A percentile compares a stretch with the other conserved stretches of the same genome.
phyloP scores from a whole-genome alignment of 805 yeast species.

The Spathaspora passalidarum region DNA sequence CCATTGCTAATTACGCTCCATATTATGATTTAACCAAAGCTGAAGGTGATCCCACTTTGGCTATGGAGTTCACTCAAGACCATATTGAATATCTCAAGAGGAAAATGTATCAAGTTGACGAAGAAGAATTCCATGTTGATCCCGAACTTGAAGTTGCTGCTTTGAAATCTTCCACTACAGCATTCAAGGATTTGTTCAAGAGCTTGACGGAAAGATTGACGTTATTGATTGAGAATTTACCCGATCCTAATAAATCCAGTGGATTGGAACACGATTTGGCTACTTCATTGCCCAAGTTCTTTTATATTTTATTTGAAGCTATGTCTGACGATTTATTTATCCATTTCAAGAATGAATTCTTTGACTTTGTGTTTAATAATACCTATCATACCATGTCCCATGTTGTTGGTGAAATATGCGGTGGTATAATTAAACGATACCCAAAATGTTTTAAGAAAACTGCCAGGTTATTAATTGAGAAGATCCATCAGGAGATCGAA shows the following conservation, averaged over 20 bases:
- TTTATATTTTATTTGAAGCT: conserved; percentile 49
- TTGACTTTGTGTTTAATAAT: conserved; percentile 58
- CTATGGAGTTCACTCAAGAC: conserved; percentile 57
- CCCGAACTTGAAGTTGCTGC: conserved; percentile 51
- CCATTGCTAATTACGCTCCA: conserved; percentile 71
- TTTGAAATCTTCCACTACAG: conserved; percentile 67
- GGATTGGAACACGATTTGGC: conserved; percentile 50
- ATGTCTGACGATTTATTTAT: conserved; percentile 55
- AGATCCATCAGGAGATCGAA: conserved; percentile 61
- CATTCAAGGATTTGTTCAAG: conserved; percentile 59
- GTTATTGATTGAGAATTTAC: conserved; percentile 63
- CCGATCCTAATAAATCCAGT: conserved; percentile 51
- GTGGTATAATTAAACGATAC: conserved; percentile 65
- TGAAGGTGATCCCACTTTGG: conserved; percentile 32
- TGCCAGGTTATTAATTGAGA: conserved; percentile 43
- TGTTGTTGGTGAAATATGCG: conserved; percentile 68
- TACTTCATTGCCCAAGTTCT: conserved; percentile 33
- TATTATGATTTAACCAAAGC: conserved; percentile 56
- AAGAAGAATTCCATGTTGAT: conserved; percentile 35
- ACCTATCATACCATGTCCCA: conserved; percentile 61
- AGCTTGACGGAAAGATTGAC: conserved; percentile 59
- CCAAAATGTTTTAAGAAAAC: conserved; percentile 46
- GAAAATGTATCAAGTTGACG: conserved; percentile 25
- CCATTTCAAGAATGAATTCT: conserved; percentile 44
- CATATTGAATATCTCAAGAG: conserved; percentile 58